A percentile compares a stretch with the other conserved stretches of the same genome.
These are phyloP conservation scores for Micractinium conductrix DNA, from an alignment of 139 green algal species.

Conservation along the genomic window DNA sequence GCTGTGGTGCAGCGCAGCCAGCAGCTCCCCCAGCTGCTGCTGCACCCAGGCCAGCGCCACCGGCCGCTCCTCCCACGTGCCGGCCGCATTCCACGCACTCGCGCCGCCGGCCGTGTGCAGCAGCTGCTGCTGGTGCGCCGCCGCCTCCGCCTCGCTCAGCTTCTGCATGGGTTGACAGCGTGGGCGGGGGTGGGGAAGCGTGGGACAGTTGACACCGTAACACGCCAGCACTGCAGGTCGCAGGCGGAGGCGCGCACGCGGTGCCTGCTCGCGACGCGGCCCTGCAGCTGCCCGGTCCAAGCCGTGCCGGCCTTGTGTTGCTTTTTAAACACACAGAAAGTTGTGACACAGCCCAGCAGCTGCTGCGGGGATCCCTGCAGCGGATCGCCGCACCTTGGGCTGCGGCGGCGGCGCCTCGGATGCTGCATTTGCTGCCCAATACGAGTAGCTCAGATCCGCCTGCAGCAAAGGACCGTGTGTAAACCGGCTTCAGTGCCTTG, in stretches of 20 bases:
- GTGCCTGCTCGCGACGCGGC: no score
- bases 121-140: background rate
- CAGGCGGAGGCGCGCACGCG: no score
- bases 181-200: no score
- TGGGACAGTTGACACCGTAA: no score
- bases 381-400: background rate
- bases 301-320: no score
- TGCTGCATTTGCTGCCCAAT: slow-evolving; percentile 34
- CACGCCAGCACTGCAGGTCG: no score
- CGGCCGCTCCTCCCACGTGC: slow-evolving; percentile 45
- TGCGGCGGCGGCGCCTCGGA: background rate
- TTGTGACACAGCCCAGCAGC: no score
- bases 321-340: no score
- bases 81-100: slow-evolving; percentile 39
- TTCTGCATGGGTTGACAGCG: slow-evolving; percentile 19
- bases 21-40: slow-evolving; percentile 18
- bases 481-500: no score
- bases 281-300: no score
- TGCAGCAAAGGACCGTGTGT: no score
- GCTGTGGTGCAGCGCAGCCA: background rate
- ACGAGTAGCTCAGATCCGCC: slow-evolving; percentile 24
- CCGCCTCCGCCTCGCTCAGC: slow-evolving; percentile 40
- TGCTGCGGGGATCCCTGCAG: no score
- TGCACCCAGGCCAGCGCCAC: slow-evolving; percentile 25
- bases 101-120: slow-evolving; percentile 14